Conservation (phyloP, 202 grass and related monocot genomes). For the Dendrocalamus latiflorus region DNA sequence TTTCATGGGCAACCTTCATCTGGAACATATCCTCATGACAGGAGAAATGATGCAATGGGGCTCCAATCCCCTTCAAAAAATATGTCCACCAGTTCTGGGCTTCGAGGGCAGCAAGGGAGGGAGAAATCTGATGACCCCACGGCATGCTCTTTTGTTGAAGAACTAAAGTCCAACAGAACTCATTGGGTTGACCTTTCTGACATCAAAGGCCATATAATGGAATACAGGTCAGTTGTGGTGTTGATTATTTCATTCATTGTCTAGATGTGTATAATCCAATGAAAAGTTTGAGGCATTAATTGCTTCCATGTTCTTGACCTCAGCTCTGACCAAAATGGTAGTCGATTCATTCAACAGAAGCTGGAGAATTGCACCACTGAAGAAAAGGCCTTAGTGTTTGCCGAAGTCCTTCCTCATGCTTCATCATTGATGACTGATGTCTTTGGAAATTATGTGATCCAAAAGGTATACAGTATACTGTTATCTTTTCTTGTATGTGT, state of each 20-base stretch:
- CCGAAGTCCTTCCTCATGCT: slow-evolving; percentile 74
- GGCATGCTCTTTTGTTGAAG: slow-evolving; percentile 56
- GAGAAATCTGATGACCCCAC: slow-evolving; percentile 59
- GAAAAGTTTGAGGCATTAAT: slow-evolving; percentile 15
- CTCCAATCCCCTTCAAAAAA: slow-evolving; percentile 38
- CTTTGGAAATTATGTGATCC: slow-evolving; percentile 97
- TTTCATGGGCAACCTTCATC: slow-evolving; percentile 34
- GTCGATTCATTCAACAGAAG: slow-evolving; percentile 96
- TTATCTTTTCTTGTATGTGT: background rate
- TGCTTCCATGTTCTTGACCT: slow-evolving; percentile 17
- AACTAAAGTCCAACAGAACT: slow-evolving; percentile 60
- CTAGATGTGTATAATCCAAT: background rate
- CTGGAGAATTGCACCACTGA: slow-evolving; percentile 66
- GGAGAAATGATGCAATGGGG: slow-evolving; percentile 33
- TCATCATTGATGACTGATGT: slow-evolving; percentile 79
- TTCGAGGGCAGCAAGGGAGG: slow-evolving; percentile 35
- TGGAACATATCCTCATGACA: slow-evolving; percentile 32
- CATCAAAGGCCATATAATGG: slow-evolving; percentile 68
- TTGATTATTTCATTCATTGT: slow-evolving; percentile 20
- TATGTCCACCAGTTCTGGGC: slow-evolving; percentile 24
- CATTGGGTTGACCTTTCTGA: slow-evolving; percentile 65
- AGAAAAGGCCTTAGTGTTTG: slow-evolving; percentile 75
- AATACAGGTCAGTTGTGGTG: slow-evolving; percentile 67
- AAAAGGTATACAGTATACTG: slow-evolving; percentile 56
- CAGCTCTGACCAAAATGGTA: slow-evolving; percentile 89